A percentile compares a stretch with the other conserved stretches of the same genome.
These are phyloP conservation scores for Gossypioides kirkii DNA, from an alignment of 345 rosid species.

Conservation along the genomic window DNA sequence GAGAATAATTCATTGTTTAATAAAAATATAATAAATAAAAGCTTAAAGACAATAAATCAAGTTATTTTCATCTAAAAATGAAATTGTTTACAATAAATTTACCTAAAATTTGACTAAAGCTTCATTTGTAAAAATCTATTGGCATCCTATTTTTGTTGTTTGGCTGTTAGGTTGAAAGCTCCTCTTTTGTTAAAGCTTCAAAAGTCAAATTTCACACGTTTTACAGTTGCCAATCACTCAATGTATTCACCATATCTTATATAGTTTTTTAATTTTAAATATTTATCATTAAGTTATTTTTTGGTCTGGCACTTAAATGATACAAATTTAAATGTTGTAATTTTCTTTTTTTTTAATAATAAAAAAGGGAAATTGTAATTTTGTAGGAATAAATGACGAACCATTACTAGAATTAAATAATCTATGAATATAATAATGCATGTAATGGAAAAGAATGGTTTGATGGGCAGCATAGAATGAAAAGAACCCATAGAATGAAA, in stretches of 20 bases:
- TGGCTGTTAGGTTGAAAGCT: background rate
- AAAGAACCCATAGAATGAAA: background rate
- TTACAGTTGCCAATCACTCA: conserved; percentile 2
- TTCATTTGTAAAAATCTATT: background rate
- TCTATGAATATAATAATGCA: background rate
- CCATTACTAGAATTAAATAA: background rate
- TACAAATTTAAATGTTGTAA: too few species aligned
- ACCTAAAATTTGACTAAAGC: conserved; percentile 3
- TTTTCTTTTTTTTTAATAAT: too few species aligned
- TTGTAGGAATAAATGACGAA: background rate
- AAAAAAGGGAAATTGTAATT: background rate
- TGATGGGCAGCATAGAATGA: background rate
- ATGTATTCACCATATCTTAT: background rate
- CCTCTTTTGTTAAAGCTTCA: background rate
- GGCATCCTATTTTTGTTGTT: conserved; percentile 1
- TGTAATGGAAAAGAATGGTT: background rate
- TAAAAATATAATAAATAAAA: too few species aligned
- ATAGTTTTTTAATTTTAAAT: background rate
- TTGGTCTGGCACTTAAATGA: too few species aligned
- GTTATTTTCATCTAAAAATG: background rate
- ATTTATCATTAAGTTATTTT: too few species aligned
- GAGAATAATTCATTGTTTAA: too few species aligned
- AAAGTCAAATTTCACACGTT: background rate
- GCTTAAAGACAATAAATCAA: too few species aligned
- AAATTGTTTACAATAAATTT: background rate